Percentiles rank a stretch among this genome's conserved stretches.
These are phyloP conservation scores for Flaveria bidentis DNA, from an alignment of 129 eudicot genomes.

Conservation along the genomic window DNA sequence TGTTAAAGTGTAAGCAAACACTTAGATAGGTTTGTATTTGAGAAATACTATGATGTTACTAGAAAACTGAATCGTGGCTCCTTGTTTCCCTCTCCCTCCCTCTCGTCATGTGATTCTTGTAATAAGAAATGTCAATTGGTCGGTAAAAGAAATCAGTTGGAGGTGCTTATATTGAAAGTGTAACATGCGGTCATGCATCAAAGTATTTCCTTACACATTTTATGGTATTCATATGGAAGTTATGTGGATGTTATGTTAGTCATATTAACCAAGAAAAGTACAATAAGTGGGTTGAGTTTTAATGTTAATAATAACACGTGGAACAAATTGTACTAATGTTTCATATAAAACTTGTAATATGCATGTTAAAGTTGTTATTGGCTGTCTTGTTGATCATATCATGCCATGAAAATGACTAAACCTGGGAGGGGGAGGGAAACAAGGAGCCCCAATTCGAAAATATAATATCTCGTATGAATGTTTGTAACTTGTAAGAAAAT, in stretches of 20 bases:
- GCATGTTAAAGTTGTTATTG: neutral
- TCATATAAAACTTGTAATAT: neutral
- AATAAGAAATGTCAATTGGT: no score
- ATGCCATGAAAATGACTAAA: neutral
- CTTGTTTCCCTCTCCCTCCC: neutral
- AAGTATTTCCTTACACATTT: neutral
- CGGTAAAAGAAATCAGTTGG: neutral
- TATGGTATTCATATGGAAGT: neutral
- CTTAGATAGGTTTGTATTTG: constrained; percentile 6
- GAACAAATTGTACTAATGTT: no score
- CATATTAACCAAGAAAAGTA: neutral
- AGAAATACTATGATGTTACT: neutral
- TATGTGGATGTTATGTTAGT: constrained; percentile 1
- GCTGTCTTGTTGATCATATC: constrained; percentile 10
- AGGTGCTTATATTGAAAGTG: neutral
- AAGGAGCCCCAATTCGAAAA: no score
- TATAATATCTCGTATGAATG: no score
- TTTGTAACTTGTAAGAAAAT: neutral
- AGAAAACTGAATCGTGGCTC: neutral
- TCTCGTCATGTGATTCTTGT: neutral
- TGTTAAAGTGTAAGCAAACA: neutral
- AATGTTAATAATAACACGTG: no score
- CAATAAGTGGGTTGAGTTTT: neutral
- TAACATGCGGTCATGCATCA: neutral
- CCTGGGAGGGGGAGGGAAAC: no score